phyloP scores from a whole-genome alignment of 2,329 filamentous ascomycete species.

The Akanthomyces uredinophilus region DNA sequence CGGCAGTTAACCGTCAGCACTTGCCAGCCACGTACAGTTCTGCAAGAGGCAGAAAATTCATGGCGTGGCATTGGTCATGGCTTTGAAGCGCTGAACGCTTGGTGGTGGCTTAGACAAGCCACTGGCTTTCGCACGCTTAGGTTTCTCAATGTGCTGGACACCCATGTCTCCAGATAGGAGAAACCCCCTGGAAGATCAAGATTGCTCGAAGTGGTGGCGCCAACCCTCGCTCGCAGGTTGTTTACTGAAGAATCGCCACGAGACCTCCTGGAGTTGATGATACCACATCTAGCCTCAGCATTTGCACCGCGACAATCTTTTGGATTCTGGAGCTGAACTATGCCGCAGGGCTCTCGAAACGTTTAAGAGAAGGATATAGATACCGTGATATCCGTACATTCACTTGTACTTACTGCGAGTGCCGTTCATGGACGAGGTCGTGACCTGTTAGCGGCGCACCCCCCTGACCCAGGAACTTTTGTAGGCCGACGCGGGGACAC shows the following conservation, averaged over 20 bases:
- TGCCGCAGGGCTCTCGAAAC: background rate
- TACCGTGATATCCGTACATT: background rate
- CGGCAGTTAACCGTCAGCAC: background rate
- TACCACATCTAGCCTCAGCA: background rate
- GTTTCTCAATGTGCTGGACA: background rate
- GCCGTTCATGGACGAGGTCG: background rate
- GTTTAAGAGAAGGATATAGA: too few species aligned
- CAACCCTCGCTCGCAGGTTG: background rate
- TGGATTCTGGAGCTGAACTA: background rate
- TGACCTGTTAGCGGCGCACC: background rate
- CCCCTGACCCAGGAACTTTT: constrained; percentile 11
- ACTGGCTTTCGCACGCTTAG: background rate
- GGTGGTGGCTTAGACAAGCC: constrained; percentile 10
- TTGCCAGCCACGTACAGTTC: background rate
- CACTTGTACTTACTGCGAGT: background rate
- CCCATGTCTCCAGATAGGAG: background rate
- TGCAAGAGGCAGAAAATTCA: background rate
- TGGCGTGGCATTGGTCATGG: background rate
- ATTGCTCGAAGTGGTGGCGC: background rate
- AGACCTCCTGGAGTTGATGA: background rate
- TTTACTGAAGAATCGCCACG: background rate
- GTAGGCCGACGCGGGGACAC: constrained; percentile 2
- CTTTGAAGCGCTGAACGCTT: background rate
- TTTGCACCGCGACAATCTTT: background rate
- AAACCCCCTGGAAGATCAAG: constrained; percentile 2